Evolutionary conservation across 805 yeast genomes (phyloP).

Genomic region (Ogataea neopini): DNA sequence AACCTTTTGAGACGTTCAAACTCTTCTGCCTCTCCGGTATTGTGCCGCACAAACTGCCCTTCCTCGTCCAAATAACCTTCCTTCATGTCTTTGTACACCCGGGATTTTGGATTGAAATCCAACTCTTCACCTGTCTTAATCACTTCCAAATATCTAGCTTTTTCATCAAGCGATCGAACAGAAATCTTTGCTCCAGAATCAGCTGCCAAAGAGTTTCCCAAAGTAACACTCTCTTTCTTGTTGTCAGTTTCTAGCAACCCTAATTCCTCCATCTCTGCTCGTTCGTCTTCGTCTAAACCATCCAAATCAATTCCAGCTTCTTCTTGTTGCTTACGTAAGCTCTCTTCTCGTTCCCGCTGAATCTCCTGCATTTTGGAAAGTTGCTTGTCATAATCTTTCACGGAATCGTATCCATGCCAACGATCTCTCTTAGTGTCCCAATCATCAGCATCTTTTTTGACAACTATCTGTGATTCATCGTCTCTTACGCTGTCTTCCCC

Average conservation of each 20-base stretch:
- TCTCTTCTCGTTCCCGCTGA: constrained; percentile 44
- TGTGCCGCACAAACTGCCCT: constrained; percentile 54
- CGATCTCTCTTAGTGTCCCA: constrained; percentile 77
- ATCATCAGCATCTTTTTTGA: constrained; percentile 36
- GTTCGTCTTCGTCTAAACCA: constrained; percentile 42
- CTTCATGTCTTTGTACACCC: constrained; percentile 37
- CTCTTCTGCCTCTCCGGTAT: constrained; percentile 58
- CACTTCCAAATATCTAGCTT: constrained; percentile 66
- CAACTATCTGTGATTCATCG: constrained; percentile 8
- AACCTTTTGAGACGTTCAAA: constrained; percentile 49
- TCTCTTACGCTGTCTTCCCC: constrained; percentile 6
- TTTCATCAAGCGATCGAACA: constrained; percentile 70
- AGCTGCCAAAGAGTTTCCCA: constrained; percentile 16
- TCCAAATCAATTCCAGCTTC: constrained; percentile 3
- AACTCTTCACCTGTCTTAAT: constrained; percentile 44
- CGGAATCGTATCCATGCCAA: constrained; percentile 76
- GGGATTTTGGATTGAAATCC: constrained; percentile 56
- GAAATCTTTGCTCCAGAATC: constrained; percentile 35
- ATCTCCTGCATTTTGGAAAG: constrained; percentile 48
- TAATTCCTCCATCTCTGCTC: constrained; percentile 42
- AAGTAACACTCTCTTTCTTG: constrained; percentile 7
- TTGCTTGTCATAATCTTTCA: constrained; percentile 56
- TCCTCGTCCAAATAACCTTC: constrained; percentile 36
- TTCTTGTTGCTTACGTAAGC: constrained; percentile 22
- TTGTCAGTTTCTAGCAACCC: constrained; percentile 34